Percentiles rank a stretch among this genome's conserved stretches.
phyloP scores from a whole-genome alignment of 2,329 filamentous ascomycete species.

The Colletotrichum viniferum region DNA sequence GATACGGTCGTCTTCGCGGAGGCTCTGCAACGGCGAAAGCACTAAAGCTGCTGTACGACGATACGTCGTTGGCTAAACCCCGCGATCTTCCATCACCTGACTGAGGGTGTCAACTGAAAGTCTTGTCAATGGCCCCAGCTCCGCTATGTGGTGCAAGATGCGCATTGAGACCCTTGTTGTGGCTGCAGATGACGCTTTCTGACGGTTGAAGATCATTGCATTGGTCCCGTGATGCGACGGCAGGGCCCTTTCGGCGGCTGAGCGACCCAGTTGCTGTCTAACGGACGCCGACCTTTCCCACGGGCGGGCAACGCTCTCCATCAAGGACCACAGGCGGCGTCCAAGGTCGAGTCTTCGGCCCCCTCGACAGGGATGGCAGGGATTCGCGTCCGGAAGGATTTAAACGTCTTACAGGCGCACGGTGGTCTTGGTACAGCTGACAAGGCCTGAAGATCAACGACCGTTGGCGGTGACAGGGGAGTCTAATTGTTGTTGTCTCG shows the following conservation, averaged over 20 bases:
- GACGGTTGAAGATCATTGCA: not conserved
- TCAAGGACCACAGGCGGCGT: not conserved
- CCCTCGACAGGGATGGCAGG: not conserved
- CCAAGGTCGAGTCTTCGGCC: not conserved
- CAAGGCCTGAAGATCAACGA: not conserved
- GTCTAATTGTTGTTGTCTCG: not conserved
- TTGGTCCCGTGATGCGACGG: not conserved
- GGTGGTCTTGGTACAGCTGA: not conserved
- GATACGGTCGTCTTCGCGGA: not conserved
- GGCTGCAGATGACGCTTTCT: not conserved
- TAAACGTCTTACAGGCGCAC: slow-evolving; percentile 9
- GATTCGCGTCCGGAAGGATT: not conserved
- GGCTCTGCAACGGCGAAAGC: not conserved
- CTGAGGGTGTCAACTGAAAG: not conserved
- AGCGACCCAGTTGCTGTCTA: not conserved
- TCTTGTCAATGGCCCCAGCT: not conserved
- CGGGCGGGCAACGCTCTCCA: not conserved
- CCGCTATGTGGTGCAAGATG: not conserved
- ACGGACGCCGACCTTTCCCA: not conserved
- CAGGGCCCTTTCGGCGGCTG: not conserved
- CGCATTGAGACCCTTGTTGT: not conserved
- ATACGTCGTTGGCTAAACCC: not conserved
- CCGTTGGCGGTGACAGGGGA: not conserved
- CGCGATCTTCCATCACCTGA: not conserved
- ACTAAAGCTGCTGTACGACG: not conserved